phyloP scores from a whole-genome alignment of 805 yeast genomes.

The Candida alai region DNA sequence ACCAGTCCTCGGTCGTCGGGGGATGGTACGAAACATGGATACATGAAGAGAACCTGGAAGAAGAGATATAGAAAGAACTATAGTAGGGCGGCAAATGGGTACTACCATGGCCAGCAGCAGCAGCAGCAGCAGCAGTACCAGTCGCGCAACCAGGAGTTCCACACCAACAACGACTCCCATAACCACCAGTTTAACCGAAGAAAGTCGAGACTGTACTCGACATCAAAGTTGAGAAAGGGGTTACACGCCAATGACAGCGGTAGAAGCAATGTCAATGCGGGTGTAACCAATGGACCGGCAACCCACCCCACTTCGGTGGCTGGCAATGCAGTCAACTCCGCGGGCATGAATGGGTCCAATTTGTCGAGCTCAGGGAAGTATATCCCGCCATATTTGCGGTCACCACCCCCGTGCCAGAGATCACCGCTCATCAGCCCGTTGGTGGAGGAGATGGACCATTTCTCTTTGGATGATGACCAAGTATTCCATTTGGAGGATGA shows the following conservation, averaged over 20 bases:
- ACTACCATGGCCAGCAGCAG: conserved; percentile 7
- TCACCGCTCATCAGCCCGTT: conserved; percentile 33
- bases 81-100: conserved; percentile 10
- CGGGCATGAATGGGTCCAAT: too few relatives aligned
- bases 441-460: conserved; percentile 32
- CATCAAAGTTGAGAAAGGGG: conserved; percentile 15
- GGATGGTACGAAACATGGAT: conserved; percentile 9
- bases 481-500: conserved; percentile 44
- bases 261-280: neutral
- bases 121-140: neutral
- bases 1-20: neutral
- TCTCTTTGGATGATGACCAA: conserved; percentile 28
- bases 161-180: conserved; percentile 12
- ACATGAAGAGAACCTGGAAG: conserved; percentile 25
- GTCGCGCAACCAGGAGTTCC: conserved; percentile 11
- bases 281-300: neutral
- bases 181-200: conserved; percentile 8
- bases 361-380: conserved; percentile 27
- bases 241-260: too few relatives aligned
- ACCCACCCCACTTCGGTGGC: too few relatives aligned
- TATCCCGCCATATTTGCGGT: conserved; percentile 40
- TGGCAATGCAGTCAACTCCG: too few relatives aligned
- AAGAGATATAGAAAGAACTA: conserved; percentile 17
- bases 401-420: conserved; percentile 28
- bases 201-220: conserved; percentile 21